Evolutionary conservation across 75 land plant species (phyloP), one percentile per base, ranked within the genome.

Genomic region (Pinus taeda): DNA sequence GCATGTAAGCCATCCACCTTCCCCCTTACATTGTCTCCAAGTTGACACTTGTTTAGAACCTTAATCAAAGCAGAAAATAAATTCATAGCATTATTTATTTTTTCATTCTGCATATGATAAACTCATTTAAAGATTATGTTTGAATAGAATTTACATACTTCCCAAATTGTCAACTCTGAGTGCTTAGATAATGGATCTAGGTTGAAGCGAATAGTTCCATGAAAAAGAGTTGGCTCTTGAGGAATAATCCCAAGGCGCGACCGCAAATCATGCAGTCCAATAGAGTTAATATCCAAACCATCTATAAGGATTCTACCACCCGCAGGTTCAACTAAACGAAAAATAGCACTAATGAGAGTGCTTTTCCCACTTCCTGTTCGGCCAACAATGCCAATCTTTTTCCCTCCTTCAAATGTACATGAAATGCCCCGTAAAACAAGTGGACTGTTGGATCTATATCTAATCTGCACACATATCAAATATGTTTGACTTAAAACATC

Each of bases 361-460:
- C 88, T 83, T 61, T 88, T 88, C 53, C 90, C 90, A 67, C 88
- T 85, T 55, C 90, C 88, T 21, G 90, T 86, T 26, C 84, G 83
- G 11, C 89, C 83, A 18, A 83, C 86, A 29, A 88, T 67, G 17
- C 90, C 85, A 22, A 84, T 75, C 61, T 85, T 78, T 24, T 86
- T 79, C 57, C 89, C 87, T 15, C 84, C 87, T 72, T 86, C 90
- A 85, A 92, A 83, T 72, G 85, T 86, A 74, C 95, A 92, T 36
- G 84, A 88, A 57, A 92, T 82, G 1, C 92, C 95, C 15, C 80
- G 79, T 53, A 92, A 87, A 59, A 92, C 85, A 14, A 92, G 75
- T 20, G 92, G 92, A 9, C 86, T 18, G 59, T 84, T 57, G 1
- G 88, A 82, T 45, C 85, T 75, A 71, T 93, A 93, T 42, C 86